Evolutionary conservation across 1,139 yeast genomes (phyloP).

Genomic region (Candida tropicalis): DNA sequence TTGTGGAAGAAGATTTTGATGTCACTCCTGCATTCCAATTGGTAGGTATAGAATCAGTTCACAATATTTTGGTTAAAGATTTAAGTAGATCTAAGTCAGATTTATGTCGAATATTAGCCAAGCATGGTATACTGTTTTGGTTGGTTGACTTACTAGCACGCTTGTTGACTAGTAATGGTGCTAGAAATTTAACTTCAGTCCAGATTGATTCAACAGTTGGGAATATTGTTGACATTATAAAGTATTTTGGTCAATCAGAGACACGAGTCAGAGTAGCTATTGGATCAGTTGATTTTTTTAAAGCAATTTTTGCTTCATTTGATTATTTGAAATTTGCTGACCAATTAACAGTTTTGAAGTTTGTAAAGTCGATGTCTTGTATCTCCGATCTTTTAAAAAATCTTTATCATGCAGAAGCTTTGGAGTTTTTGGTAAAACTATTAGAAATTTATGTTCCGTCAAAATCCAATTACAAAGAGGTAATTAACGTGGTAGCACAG

Average conservation of each 20-base stretch:
- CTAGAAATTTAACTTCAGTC: conserved; percentile 21
- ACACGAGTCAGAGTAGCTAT: conserved; percentile 42
- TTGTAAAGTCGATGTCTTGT: conserved; percentile 46
- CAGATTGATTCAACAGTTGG: conserved; percentile 34
- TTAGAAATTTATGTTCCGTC: conserved; percentile 32
- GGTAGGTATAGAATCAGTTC: conserved; percentile 50
- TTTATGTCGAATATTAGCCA: conserved; percentile 54
- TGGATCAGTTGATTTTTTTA: conserved; percentile 48
- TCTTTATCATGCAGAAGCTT: conserved; percentile 43
- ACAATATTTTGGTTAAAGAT: conserved; percentile 45
- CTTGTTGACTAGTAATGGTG: conserved; percentile 17
- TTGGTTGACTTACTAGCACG: conserved; percentile 46
- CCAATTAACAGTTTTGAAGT: conserved; percentile 43
- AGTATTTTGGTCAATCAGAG: conserved; percentile 47
- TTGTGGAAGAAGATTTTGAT: conserved; percentile 58
- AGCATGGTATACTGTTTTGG: conserved; percentile 54
- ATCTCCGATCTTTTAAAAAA: conserved; percentile 36
- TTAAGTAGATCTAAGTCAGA: conserved; percentile 53
- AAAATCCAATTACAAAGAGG: conserved; percentile 39
- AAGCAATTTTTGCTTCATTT: conserved; percentile 43
- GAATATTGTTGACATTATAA: conserved; percentile 41
- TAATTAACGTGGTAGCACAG: conserved; percentile 46
- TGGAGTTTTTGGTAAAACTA: conserved; percentile 40
- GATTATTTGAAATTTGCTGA: conserved; percentile 32
- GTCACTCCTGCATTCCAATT: conserved; percentile 47